Conservation (phyloP, 805 yeast species). For the Jamesozyma jinghongensis region DNA sequence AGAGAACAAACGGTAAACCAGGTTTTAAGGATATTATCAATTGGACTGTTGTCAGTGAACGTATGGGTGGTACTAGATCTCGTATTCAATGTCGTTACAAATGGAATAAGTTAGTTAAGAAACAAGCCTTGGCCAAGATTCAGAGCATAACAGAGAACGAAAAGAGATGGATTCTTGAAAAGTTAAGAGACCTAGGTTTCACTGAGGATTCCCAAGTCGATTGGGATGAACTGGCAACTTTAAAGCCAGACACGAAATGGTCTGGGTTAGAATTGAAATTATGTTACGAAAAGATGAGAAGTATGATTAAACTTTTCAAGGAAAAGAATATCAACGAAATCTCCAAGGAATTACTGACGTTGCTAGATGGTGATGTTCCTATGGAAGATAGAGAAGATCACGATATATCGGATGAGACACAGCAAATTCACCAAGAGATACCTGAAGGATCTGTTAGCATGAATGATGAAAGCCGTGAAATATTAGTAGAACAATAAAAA, state of each 20-base stretch:
- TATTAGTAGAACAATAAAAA: too few species aligned
- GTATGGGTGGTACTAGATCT: slow-evolving; percentile 81
- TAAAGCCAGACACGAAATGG: slow-evolving; percentile 42
- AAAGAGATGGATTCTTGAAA: slow-evolving; percentile 40
- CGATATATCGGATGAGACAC: too few species aligned
- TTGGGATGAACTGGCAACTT: slow-evolving; percentile 46
- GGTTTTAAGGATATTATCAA: slow-evolving; percentile 45
- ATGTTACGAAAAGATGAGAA: slow-evolving; percentile 53
- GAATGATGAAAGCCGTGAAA: too few species aligned
- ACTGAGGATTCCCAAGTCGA: slow-evolving; percentile 37
- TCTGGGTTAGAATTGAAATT: slow-evolving; percentile 50
- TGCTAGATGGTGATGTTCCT: slow-evolving; percentile 3
- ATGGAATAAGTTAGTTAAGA: slow-evolving; percentile 74
- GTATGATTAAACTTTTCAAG: slow-evolving; percentile 40
- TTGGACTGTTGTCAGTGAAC: slow-evolving; percentile 87
- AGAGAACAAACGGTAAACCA: slow-evolving; percentile 17
- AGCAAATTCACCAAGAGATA: too few species aligned
- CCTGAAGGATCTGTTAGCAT: too few species aligned
- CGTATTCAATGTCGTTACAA: slow-evolving; percentile 93
- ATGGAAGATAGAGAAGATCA: not conserved
- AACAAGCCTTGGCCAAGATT: slow-evolving; percentile 42
- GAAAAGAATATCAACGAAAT: slow-evolving; percentile 33
- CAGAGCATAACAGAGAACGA: slow-evolving; percentile 39
- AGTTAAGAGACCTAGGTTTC: slow-evolving; percentile 37
- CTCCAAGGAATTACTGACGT: slow-evolving; percentile 23